These are phyloP conservation scores for Niveomyces coronatus DNA, from an alignment of 2,329 filamentous ascomycete genomes.

Conservation along the genomic window DNA sequence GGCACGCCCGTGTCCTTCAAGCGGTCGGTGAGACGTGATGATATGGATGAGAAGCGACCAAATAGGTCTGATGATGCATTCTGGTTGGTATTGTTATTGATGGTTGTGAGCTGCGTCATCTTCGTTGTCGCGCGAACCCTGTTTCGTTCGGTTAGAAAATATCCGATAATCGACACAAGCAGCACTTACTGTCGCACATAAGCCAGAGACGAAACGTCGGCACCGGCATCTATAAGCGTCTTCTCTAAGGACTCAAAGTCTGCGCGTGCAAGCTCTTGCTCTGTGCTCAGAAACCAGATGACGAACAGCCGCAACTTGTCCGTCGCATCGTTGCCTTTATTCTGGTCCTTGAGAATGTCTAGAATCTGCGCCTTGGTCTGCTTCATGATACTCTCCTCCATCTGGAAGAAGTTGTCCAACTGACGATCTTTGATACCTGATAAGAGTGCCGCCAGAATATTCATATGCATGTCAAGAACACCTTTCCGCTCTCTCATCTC, in stretches of 20 bases:
- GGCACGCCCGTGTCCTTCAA: slow-evolving; percentile 84
- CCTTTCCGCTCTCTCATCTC: slow-evolving; percentile 88
- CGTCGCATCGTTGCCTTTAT: slow-evolving; percentile 71
- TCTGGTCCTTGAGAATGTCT: slow-evolving; percentile 69
- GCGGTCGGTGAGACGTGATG: slow-evolving; percentile 82
- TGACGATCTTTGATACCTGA: slow-evolving; percentile 87
- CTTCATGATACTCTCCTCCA: slow-evolving; percentile 88
- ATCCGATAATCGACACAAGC: neutral
- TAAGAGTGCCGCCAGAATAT: slow-evolving; percentile 70
- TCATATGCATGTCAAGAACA: slow-evolving; percentile 98
- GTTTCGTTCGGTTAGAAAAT: slow-evolving; percentile 16
- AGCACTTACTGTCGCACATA: slow-evolving; percentile 71
- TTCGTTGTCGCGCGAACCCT: slow-evolving; percentile 88
- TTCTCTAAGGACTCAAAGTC: slow-evolving; percentile 85
- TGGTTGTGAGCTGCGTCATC: slow-evolving; percentile 95
- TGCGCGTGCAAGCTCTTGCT: slow-evolving; percentile 70
- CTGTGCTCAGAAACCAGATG: slow-evolving; percentile 93
- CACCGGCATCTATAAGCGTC: slow-evolving; percentile 64
- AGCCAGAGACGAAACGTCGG: slow-evolving; percentile 65
- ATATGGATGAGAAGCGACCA: slow-evolving; percentile 85
- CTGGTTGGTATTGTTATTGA: slow-evolving; percentile 61
- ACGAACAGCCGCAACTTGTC: slow-evolving; percentile 93
- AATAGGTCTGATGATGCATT: slow-evolving; percentile 70
- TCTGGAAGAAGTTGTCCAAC: slow-evolving; percentile 89
- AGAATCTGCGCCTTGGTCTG: slow-evolving; percentile 83